Evolutionary conservation across 306 rosid genomes (phyloP).

Genomic region (Betula pendula): DNA sequence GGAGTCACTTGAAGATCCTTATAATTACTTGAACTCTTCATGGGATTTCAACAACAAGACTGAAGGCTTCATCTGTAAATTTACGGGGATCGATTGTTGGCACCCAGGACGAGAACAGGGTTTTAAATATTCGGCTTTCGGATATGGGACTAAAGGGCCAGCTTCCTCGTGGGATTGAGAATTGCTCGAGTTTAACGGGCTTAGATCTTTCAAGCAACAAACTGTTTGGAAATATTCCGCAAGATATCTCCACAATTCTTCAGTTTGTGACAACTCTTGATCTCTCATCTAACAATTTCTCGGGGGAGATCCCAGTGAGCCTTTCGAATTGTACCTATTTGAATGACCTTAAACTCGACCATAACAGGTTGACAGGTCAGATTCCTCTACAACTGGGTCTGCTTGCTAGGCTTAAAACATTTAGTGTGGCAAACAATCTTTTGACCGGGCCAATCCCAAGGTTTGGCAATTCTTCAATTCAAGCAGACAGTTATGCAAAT

Average conservation of each 20-base stretch:
- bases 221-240: slow-evolving; percentile 58
- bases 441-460: slow-evolving; percentile 59
- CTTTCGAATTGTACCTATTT: slow-evolving; percentile 54
- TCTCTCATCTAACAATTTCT: slow-evolving; percentile 68
- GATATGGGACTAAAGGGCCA: slow-evolving; percentile 76
- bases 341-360: slow-evolving; percentile 59
- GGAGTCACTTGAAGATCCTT: slow-evolving; percentile 50
- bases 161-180: slow-evolving; percentile 49
- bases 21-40: slow-evolving; percentile 43
- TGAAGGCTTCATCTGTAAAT: slow-evolving; percentile 68
- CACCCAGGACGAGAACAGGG: slow-evolving; percentile 81
- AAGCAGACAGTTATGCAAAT: slow-evolving; percentile 38
- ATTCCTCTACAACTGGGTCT: slow-evolving; percentile 49
- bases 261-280: slow-evolving; percentile 38
- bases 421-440: slow-evolving; percentile 54
- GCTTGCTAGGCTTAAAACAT: slow-evolving; percentile 48
- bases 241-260: slow-evolving; percentile 28
- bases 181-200: slow-evolving; percentile 76
- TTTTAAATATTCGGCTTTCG: slow-evolving; percentile 57
- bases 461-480: not conserved
- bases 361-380: slow-evolving; percentile 54
- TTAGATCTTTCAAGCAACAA: slow-evolving; percentile 73
- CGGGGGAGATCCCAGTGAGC: slow-evolving; percentile 51
- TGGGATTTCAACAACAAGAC: slow-evolving; percentile 66
- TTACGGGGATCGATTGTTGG: slow-evolving; percentile 84